A percentile compares a stretch with the other conserved stretches of the same genome.
phyloP scores from a whole-genome alignment of 164 flowering plant species.

The Piper betle region DNA sequence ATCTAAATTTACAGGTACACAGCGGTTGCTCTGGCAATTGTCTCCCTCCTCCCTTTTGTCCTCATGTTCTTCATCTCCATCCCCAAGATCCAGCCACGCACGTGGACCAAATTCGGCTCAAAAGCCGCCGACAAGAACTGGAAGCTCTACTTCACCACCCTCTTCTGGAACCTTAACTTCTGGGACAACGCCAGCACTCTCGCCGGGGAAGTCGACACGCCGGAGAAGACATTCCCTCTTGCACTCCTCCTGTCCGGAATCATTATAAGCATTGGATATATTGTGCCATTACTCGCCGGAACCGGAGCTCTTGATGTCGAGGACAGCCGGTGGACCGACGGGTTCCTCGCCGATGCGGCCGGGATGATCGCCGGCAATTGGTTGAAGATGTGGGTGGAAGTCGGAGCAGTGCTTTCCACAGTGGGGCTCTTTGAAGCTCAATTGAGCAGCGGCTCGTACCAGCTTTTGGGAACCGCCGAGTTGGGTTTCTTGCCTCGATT shows the following conservation, averaged over 20 bases:
- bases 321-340: conserved; percentile 37
- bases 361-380: conserved; percentile 42
- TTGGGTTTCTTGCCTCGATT: conserved; percentile 32
- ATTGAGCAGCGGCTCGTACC: conserved; percentile 40
- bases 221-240: conserved; percentile 38
- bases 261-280: too few relatives aligned
- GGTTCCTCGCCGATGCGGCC: conserved; percentile 44
- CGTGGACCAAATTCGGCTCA: conserved; percentile 47
- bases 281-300: conserved; percentile 24
- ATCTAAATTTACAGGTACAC: too few relatives aligned
- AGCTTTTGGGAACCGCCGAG: conserved; percentile 49
- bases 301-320: conserved; percentile 31
- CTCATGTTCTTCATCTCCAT: conserved; percentile 51
- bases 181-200: conserved; percentile 86
- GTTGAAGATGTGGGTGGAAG: conserved; percentile 40
- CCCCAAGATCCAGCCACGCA: conserved; percentile 36
- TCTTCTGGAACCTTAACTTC: conserved; percentile 85
- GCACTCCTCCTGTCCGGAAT: conserved; percentile 35
- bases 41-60: conserved; percentile 55
- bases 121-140: conserved; percentile 38
- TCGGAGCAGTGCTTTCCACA: conserved; percentile 34
- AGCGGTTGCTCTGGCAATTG: conserved; percentile 38
- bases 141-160: conserved; percentile 62
- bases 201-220: conserved; percentile 53
- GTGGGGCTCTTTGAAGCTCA: conserved; percentile 56